Conservation (phyloP, 1,284 basidiomycete species). For the Schizopora paradoxa region DNA sequence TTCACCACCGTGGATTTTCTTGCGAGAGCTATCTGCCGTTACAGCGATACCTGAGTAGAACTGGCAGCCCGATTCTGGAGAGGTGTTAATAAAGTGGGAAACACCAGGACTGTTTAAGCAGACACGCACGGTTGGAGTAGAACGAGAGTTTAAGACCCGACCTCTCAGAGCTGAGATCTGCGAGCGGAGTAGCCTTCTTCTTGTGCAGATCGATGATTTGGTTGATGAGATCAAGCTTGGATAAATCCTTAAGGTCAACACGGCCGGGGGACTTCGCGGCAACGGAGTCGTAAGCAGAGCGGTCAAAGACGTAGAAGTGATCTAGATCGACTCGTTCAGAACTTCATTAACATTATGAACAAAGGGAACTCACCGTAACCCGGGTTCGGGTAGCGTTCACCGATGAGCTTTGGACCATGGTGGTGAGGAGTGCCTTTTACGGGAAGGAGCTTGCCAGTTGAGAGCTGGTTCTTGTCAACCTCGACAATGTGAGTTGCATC, state of each 20-base stretch:
- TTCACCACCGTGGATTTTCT: conserved; percentile 72
- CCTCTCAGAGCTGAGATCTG: conserved; percentile 49
- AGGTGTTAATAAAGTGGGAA: neutral
- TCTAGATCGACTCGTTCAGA: conserved; percentile 44
- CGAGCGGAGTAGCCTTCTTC: conserved; percentile 38
- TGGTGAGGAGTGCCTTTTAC: conserved; percentile 46
- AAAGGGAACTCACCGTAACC: conserved; percentile 48
- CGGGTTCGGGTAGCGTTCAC: conserved; percentile 46
- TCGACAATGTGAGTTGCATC: conserved; percentile 53
- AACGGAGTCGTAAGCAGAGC: conserved; percentile 35
- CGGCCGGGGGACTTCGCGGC: conserved; percentile 32
- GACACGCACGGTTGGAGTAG: conserved; percentile 59
- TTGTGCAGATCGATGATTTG: conserved; percentile 39
- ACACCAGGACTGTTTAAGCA: neutral
- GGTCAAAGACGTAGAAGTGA: conserved; percentile 57
- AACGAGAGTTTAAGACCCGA: conserved; percentile 59
- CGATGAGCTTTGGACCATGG: conserved; percentile 48
- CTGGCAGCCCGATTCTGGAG: conserved; percentile 63
- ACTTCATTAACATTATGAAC: conserved; percentile 1
- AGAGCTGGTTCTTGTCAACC: conserved; percentile 43
- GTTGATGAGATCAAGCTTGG: conserved; percentile 41
- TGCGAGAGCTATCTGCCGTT: conserved; percentile 44
- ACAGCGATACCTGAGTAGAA: conserved; percentile 62
- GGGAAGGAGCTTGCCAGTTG: conserved; percentile 46
- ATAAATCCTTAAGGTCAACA: conserved; percentile 28